phyloP scores from a whole-genome alignment of 345 rosid species.

The Murraya koenigii region DNA sequence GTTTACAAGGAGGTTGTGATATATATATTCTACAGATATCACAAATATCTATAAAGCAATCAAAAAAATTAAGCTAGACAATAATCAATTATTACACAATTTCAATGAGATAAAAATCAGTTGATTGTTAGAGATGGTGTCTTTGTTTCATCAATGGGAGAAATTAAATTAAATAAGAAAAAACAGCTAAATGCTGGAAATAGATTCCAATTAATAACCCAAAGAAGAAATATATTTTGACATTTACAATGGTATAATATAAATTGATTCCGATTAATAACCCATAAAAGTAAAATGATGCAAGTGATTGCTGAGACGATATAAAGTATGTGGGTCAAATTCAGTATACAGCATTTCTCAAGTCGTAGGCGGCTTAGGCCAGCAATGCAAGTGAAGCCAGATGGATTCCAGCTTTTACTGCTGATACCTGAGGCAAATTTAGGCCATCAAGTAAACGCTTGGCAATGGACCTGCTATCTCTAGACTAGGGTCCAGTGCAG shows the following conservation, averaged over 20 bases:
- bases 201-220: background rate
- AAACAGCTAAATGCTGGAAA: background rate
- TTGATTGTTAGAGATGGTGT: background rate
- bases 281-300: background rate
- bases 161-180: background rate
- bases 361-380: background rate
- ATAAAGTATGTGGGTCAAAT: background rate
- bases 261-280: background rate
- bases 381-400: conserved; percentile 1
- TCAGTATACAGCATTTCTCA: background rate
- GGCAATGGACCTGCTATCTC: background rate
- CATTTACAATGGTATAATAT: too few species aligned
- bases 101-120: background rate
- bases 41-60: background rate
- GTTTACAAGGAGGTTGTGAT: too few species aligned
- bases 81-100: background rate
- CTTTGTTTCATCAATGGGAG: background rate
- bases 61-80: background rate
- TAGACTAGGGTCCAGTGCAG: background rate
- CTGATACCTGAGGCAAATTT: background rate
- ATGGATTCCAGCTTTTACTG: background rate
- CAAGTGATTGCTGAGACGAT: background rate
- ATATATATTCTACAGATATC: too few species aligned
- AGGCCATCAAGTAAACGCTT: background rate
- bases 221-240: too few species aligned